These are phyloP conservation scores for Noccaea bulbosa DNA, from an alignment of 345 rosid species.

Conservation along the genomic window DNA sequence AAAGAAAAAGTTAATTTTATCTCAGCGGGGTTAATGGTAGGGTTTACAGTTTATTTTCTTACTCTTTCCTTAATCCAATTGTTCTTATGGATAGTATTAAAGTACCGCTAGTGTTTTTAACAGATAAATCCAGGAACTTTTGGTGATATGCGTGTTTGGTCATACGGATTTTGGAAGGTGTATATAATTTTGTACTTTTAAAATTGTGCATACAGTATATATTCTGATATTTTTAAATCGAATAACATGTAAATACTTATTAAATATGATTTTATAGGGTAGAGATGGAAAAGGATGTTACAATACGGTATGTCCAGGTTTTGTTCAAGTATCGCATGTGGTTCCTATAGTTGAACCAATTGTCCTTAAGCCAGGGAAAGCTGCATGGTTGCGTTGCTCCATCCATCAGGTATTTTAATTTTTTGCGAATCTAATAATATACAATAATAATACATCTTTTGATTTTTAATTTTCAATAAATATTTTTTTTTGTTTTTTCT, in stretches of 20 bases:
- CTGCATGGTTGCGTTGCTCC: not conserved
- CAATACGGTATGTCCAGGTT: not conserved
- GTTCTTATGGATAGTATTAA: not conserved
- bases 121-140: not conserved
- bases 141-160: not conserved
- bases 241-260: not conserved
- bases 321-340: not conserved
- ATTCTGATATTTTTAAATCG: not conserved
- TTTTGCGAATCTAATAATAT: not conserved
- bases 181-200: too few species aligned
- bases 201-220: too few species aligned
- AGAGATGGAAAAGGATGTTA: conserved; percentile 17
- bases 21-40: not conserved
- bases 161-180: conserved; percentile 13
- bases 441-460: too few species aligned
- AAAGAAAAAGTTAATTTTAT: not conserved
- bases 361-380: too few species aligned
- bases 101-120: not conserved
- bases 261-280: conserved; percentile 1
- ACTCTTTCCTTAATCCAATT: not conserved
- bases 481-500: not conserved
- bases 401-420: conserved; percentile 21
- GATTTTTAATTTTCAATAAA: not conserved
- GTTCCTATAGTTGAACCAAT: not conserved
- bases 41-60: not conserved